Evolutionary conservation across 805 yeast species (phyloP).

Genomic region (Metschnikowia peoriensis): DNA sequence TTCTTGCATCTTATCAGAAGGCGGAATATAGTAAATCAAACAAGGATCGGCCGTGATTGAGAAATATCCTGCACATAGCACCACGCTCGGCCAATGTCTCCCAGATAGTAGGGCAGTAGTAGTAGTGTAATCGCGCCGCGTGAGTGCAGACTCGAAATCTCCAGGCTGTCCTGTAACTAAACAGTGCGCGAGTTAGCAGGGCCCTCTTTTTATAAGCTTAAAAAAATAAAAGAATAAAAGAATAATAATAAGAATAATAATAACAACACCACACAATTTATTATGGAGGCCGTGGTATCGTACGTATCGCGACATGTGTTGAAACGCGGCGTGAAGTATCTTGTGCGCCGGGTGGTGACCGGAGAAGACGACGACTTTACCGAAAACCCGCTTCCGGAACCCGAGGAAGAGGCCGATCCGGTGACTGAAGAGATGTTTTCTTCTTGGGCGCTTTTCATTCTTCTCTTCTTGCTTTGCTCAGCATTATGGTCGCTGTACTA

Average conservation of each 20-base stretch:
- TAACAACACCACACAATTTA: background rate
- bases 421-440: conserved; percentile 93
- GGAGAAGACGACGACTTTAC: conserved; percentile 32
- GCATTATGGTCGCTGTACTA: conserved; percentile 96
- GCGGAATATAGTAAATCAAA: too few species aligned
- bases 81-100: too few species aligned
- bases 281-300: conserved; percentile 12
- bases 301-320: conserved; percentile 8
- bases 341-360: conserved; percentile 33
- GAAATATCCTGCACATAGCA: too few species aligned
- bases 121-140: too few species aligned
- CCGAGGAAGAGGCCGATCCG: conserved; percentile 70
- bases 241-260: background rate
- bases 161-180: too few species aligned
- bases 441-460: conserved; percentile 94
- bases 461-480: conserved; percentile 72
- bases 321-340: conserved; percentile 8
- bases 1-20: too few species aligned
- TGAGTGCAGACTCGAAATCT: too few species aligned
- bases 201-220: background rate
- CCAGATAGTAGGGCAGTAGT: too few species aligned
- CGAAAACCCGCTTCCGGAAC: conserved; percentile 46
- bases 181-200: too few species aligned
- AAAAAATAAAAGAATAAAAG: background rate
- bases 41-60: too few species aligned